Evolutionary conservation across 2,329 filamentous ascomycete genomes (phyloP).

Genomic region (Coleophoma eucalyptorum): DNA sequence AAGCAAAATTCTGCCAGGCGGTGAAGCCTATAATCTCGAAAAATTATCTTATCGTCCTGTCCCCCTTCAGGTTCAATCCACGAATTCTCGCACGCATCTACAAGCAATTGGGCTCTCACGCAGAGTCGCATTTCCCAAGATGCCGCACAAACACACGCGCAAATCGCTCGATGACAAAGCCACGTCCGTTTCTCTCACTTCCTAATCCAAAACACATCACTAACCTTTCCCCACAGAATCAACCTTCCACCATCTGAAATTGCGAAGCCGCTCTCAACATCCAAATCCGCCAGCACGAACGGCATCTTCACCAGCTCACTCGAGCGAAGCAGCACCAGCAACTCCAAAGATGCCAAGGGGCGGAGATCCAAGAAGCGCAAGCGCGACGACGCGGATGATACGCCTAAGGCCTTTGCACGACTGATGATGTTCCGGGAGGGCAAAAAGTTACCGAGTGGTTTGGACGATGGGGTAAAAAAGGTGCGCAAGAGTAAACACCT

Average conservation of each 20-base stretch:
- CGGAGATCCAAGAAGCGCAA: conserved; percentile 43
- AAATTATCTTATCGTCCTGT: too few species aligned
- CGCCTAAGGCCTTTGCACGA: conserved; percentile 80
- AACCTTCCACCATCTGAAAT: conserved; percentile 54
- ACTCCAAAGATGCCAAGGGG: conserved; percentile 13
- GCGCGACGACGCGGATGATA: conserved; percentile 60
- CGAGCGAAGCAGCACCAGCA: background rate
- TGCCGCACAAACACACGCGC: background rate
- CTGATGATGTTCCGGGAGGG: conserved; percentile 72
- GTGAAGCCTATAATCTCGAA: too few species aligned
- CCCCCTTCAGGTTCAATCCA: too few species aligned
- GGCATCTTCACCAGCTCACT: conserved; percentile 29
- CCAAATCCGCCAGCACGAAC: conserved; percentile 37
- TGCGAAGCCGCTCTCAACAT: conserved; percentile 55
- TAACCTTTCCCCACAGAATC: conserved; percentile 23
- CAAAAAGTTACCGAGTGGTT: conserved; percentile 56
- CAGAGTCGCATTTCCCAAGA: conserved; percentile 6
- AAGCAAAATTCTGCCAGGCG: too few species aligned
- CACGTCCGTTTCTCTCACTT: conserved; percentile 38
- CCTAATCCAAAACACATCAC: conserved; percentile 10
- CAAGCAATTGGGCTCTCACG: too few species aligned
- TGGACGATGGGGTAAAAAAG: conserved; percentile 65
- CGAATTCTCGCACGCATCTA: too few species aligned
- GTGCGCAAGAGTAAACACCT: conserved; percentile 16
- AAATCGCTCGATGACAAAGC: conserved; percentile 35